Conservation (phyloP, 495 filamentous ascomycete genomes). For the Neurospora discreta region DNA sequence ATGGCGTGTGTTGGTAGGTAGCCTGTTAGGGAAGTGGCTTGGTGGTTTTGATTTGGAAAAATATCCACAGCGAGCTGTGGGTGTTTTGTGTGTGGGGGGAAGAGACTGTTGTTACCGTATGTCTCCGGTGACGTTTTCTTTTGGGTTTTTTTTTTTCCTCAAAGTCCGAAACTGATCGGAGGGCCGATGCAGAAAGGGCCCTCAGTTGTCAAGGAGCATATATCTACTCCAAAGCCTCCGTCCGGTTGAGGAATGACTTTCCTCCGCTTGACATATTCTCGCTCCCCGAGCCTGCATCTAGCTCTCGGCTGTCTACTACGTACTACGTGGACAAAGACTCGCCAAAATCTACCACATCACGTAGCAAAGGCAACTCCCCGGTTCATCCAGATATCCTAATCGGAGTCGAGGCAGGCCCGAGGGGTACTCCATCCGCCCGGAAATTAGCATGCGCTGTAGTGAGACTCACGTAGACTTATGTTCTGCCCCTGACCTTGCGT, state of each 20-base stretch:
- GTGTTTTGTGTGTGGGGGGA: neutral
- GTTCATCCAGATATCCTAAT: neutral
- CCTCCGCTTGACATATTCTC: neutral
- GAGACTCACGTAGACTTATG: neutral
- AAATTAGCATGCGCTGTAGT: neutral
- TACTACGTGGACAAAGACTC: neutral
- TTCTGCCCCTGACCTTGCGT: neutral
- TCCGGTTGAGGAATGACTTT: neutral
- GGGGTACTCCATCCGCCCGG: neutral
- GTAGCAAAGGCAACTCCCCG: neutral
- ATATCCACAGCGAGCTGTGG: neutral
- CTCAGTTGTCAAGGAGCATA: neutral
- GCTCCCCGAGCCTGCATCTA: neutral
- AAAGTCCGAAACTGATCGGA: neutral
- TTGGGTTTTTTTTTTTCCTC: no score
- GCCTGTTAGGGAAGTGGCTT: neutral
- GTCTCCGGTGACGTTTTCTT: neutral
- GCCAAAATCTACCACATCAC: neutral
- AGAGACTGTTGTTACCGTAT: neutral
- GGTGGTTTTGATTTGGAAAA: neutral
- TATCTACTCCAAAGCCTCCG: neutral
- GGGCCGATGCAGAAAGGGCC: neutral
- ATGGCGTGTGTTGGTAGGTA: neutral
- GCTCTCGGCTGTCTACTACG: neutral
- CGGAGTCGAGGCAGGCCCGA: neutral